Conservation (phyloP, 371 early-diverging fungal species). For the Mucor velutinosus region DNA sequence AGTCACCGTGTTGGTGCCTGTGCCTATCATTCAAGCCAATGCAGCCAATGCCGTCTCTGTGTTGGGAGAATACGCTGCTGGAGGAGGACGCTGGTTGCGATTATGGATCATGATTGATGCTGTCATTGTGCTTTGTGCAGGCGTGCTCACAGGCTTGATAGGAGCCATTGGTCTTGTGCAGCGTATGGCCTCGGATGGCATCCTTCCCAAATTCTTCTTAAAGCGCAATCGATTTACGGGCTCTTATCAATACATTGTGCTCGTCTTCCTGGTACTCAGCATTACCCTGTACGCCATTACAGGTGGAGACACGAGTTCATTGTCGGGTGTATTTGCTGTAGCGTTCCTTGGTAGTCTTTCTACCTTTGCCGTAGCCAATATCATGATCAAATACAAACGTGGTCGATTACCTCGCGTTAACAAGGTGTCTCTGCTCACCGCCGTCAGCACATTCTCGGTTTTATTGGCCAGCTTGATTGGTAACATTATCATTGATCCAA, state of each 20-base stretch:
- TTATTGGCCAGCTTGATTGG: conserved; percentile 48
- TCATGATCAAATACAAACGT: conserved; percentile 51
- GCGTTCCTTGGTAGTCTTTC: conserved; percentile 53
- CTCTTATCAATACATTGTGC: conserved; percentile 52
- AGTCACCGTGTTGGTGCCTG: conserved; percentile 46
- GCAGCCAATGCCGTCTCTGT: conserved; percentile 46
- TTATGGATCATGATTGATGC: conserved; percentile 57
- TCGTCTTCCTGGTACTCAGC: conserved; percentile 49
- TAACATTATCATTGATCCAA: conserved; percentile 53
- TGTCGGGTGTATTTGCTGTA: conserved; percentile 60
- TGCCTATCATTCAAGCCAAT: conserved; percentile 40
- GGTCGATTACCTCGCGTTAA: conserved; percentile 36
- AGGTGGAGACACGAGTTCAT: conserved; percentile 45
- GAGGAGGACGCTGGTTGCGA: conserved; percentile 44
- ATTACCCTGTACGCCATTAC: conserved; percentile 47
- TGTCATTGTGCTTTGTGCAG: conserved; percentile 62
- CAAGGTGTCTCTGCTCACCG: conserved; percentile 24
- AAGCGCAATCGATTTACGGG: conserved; percentile 45
- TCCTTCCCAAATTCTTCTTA: conserved; percentile 53
- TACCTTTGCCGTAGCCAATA: conserved; percentile 47
- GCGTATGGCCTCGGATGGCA: conserved; percentile 54
- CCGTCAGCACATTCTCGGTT: conserved; percentile 25
- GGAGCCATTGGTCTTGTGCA: conserved; percentile 56
- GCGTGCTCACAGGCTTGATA: conserved; percentile 61
- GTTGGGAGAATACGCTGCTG: conserved; percentile 45